Evolutionary conservation across 257 asterid genomes (phyloP), one percentile per base, ranked within the genome.

Genomic region (Paulownia fortunei): DNA sequence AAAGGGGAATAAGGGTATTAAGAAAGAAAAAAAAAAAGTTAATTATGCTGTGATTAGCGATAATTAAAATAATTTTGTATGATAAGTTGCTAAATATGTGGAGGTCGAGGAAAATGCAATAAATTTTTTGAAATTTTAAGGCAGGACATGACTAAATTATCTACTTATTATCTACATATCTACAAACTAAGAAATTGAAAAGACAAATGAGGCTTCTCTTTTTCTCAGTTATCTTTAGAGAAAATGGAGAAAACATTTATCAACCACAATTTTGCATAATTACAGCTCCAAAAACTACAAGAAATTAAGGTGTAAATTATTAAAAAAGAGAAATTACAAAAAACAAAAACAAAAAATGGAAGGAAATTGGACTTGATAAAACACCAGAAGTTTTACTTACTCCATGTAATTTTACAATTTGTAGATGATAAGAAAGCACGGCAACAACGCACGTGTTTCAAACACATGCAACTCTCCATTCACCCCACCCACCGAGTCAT

Each of bases 401-500:
- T 73, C 67, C 81, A 61, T 39, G n/a, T 37, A 62, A 39, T 82
- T 84, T 90, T 87, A 95, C 96, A 93, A 80, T 85, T 84, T 88
- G 74, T 96, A 96, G 84, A 96, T 89, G 59, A 96, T 87, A 27
- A 96, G 96, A 71, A 96, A 90, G 79, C 99, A 95, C 5, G 99
- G 98, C 56, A 95, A 77, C 60, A 93, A 86, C 15, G 97, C 98
- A 76, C 97, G 98, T 67, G 99, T 78, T 64, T 95, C 98, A 47
- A 89, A 91, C 2, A 93, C 97, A 16, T 89, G 69, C 76, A 95
- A 79, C 84, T 91, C 96, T 41, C 94, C 97, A n/a, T 71, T 85
- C 36, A 86, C 92, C 13, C 92, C 85, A 46, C 90, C 82, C 82
- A 89, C 92, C 18, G 99, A 91, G 86, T 95, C 98, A 64, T 76